Conservation (phyloP, 768 basidiomycete genomes). For the Chalciporus chontae region DNA sequence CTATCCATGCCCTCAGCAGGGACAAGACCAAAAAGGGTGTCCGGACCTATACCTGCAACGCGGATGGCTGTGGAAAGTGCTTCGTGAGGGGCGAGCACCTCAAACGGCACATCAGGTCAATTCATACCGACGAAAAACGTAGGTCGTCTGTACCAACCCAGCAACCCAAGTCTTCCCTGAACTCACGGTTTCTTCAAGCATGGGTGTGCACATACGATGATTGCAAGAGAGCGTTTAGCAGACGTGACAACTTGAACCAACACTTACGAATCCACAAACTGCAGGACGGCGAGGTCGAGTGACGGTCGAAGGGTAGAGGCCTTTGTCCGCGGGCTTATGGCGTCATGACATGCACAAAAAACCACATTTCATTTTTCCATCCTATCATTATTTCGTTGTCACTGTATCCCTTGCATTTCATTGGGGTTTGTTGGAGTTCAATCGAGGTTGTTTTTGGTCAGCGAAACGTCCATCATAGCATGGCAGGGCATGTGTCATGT, state of each 20-base stretch:
- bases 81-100: slow-evolving; percentile 80
- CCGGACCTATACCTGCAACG: slow-evolving; percentile 62
- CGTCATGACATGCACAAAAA: background rate
- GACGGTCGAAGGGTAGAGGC: background rate
- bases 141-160: slow-evolving; percentile 29
- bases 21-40: slow-evolving; percentile 33
- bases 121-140: slow-evolving; percentile 87
- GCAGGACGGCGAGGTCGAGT: slow-evolving; percentile 17
- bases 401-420: background rate
- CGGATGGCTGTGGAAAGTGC: slow-evolving; percentile 72
- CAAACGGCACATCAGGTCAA: slow-evolving; percentile 74
- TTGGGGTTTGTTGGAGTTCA: background rate
- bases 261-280: slow-evolving; percentile 61
- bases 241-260: slow-evolving; percentile 75
- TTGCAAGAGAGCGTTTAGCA: slow-evolving; percentile 69
- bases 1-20: slow-evolving; percentile 21
- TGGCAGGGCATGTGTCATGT: slow-evolving; percentile 16
- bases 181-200: slow-evolving; percentile 18
- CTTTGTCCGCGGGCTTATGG: background rate
- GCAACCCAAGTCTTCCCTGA: background rate
- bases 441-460: background rate
- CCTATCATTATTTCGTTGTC: slow-evolving; percentile 17
- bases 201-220: slow-evolving; percentile 49
- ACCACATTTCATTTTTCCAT: slow-evolving; percentile 3
- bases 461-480: slow-evolving; percentile 3